Base-by-base conservation (phyloP, 352 stramenopile genomes). In the Blastocystis sp. region DNA sequence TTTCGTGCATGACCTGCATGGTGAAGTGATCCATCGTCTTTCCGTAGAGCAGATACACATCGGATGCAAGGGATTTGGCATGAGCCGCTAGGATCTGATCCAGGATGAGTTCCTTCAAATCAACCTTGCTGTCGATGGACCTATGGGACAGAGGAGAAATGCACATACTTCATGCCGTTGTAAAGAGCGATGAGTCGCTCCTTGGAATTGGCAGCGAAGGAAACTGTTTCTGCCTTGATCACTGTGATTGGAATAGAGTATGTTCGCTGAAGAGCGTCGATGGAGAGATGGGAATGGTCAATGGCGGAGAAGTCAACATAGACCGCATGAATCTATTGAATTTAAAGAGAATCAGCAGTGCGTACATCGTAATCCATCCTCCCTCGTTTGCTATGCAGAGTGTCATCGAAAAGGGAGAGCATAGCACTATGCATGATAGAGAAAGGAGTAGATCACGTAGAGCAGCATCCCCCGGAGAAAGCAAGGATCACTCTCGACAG, bases 291-390 rank as follows among this genome's bases (percentile, higher is more conserved):
- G 17, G 24, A 84, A 38, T 38, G 19, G 28, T 52, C 34, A 43
- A 84, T 48, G 17, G 21, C 19, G 54, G 59, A 66, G 69, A 84
- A 84, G 24, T 84, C 74, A n/a, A 84, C 69, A 52, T 84, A 52
- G 9, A 84, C 74, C 6, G 60, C 21, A 1, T 52, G 21, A 40
- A 84, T 54, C 74, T 84, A 57, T 11, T 6, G 19, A 28, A 59
- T 28, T 42, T 3, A 28, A 19, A 14, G 2, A 24, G 3, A 9
- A 19, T 69, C 3, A n/a, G 45, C 17, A 54, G 10, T 7, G 48
- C 57, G 43, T 28, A 84, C 74, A 28, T 84, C 21, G 52, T 70
- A 84, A 34, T 64, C 57, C 38, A 84, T 54, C 21, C 43, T 68
- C 45, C 52, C 65, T 10, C 45, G 28, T 3, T 24, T 60, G 19